phyloP scores from a whole-genome alignment of 768 basidiomycete genomes.

The Boletus coccyginus region DNA sequence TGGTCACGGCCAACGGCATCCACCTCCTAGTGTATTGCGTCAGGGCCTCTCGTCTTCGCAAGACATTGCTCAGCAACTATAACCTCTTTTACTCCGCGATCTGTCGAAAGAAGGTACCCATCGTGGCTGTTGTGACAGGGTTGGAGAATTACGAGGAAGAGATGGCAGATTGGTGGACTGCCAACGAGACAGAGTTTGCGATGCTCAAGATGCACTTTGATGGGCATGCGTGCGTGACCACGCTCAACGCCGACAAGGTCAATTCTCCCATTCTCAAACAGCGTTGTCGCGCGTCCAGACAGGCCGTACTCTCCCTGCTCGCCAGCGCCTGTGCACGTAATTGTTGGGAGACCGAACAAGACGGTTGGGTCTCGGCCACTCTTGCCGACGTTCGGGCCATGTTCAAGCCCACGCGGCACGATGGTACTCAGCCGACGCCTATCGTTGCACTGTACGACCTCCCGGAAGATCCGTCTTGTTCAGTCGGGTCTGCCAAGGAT shows the following conservation, averaged over 20 bases:
- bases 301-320: slow-evolving; percentile 21
- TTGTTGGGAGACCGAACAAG: slow-evolving; percentile 23
- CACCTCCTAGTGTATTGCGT: slow-evolving; percentile 34
- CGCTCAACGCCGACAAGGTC: slow-evolving; percentile 29
- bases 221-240: slow-evolving; percentile 40
- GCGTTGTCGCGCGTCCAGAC: slow-evolving; percentile 27
- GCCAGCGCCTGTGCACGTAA: slow-evolving; percentile 16
- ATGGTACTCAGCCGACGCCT: slow-evolving; percentile 11
- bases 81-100: slow-evolving; percentile 37
- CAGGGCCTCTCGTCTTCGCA: slow-evolving; percentile 31
- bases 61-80: slow-evolving; percentile 32
- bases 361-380: slow-evolving; percentile 19
- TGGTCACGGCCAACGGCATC: slow-evolving; percentile 26
- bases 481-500: slow-evolving; percentile 10
- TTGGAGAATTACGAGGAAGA: slow-evolving; percentile 34
- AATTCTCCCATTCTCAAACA: slow-evolving; percentile 28
- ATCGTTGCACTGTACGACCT: slow-evolving; percentile 24
- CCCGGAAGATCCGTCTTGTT: slow-evolving; percentile 3
- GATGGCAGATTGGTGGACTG: slow-evolving; percentile 34
- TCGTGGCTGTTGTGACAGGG: slow-evolving; percentile 37
- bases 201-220: slow-evolving; percentile 31
- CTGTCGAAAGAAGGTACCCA: slow-evolving; percentile 35
- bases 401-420: slow-evolving; percentile 9
- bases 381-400: slow-evolving; percentile 26
- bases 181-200: slow-evolving; percentile 29